Percentiles rank a stretch among this genome's conserved stretches.
Conservation (phyloP, 148 eudicot genomes). For the Polygonum aviculare region DNA sequence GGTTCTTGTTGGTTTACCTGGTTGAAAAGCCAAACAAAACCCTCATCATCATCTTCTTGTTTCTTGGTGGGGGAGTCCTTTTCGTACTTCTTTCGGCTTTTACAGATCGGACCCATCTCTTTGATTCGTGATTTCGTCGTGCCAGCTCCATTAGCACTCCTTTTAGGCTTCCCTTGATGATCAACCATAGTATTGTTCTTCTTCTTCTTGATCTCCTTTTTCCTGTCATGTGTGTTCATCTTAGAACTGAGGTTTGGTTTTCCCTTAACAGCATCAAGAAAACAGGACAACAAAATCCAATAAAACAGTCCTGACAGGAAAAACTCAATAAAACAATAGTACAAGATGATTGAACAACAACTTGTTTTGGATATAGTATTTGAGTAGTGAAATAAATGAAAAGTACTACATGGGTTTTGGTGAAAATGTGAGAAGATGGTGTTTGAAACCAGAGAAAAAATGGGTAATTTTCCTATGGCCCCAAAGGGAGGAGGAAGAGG, state of each 20-base stretch:
- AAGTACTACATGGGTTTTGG: neutral
- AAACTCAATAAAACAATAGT: neutral
- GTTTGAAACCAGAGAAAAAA: neutral
- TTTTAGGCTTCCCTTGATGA: neutral
- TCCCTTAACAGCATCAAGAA: neutral
- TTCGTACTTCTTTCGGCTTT: constrained; percentile 19
- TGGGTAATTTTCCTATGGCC: neutral
- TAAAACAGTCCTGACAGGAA: neutral
- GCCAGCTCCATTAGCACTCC: neutral
- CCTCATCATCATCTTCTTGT: constrained; percentile 12
- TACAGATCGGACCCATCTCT: constrained; percentile 27
- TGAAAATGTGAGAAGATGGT: neutral
- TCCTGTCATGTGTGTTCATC: neutral
- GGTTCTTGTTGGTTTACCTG: constrained; percentile 15
- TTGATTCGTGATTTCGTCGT: neutral
- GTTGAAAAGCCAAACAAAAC: constrained; percentile 12
- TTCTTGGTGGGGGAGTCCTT: neutral
- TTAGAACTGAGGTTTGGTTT: neutral
- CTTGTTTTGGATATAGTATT: neutral
- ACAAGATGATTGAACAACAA: neutral
- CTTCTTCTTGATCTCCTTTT: neutral
- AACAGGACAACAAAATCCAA: neutral
- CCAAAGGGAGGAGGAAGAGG: constrained; percentile 9
- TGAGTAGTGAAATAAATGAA: neutral
- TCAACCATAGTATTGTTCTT: neutral